Percentiles rank a stretch among this genome's conserved stretches.
Evolutionary conservation across 768 basidiomycete species (phyloP).

Genomic region (Agrocybe pediades): DNA sequence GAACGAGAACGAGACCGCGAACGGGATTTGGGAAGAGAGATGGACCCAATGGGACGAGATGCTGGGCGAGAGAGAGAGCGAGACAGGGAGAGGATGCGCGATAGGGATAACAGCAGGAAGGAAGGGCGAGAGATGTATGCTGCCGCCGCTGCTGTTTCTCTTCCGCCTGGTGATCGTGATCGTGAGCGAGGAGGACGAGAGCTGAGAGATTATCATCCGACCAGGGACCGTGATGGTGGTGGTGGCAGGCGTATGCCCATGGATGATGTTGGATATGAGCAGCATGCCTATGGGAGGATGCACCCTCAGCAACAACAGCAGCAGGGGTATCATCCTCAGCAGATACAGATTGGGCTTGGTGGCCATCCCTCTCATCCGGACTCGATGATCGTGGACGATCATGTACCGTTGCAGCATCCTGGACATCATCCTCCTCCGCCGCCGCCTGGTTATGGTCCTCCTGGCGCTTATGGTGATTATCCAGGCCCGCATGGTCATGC

Average conservation of each 20-base stretch:
- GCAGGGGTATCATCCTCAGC: not conserved
- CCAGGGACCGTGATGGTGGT: constrained; percentile 14
- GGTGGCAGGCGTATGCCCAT: constrained; percentile 2
- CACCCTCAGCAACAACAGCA: constrained; percentile 1
- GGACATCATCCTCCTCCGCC: not conserved
- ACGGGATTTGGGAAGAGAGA: not conserved
- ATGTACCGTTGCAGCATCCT: not conserved
- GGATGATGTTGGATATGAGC: constrained; percentile 3
- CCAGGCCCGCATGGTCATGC: not conserved
- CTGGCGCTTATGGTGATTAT: not conserved
- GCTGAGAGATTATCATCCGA: constrained; percentile 1
- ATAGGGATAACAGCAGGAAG: constrained; percentile 7
- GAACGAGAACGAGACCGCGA: constrained; percentile 4
- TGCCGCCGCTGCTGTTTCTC: not conserved
- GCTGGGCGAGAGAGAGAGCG: not conserved
- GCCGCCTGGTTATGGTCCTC: not conserved
- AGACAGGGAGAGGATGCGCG: constrained; percentile 4
- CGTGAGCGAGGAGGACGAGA: constrained; percentile 12
- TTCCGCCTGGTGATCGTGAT: constrained; percentile 4
- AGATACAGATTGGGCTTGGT: not conserved
- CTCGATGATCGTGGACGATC: constrained; percentile 12
- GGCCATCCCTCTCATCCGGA: constrained; percentile 2
- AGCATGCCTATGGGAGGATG: not conserved
- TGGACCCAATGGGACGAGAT: not conserved
- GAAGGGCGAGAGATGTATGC: constrained; percentile 16